Evolutionary conservation across 1,284 basidiomycete species (phyloP).

Genomic region (Rhodotorula sp.): DNA sequence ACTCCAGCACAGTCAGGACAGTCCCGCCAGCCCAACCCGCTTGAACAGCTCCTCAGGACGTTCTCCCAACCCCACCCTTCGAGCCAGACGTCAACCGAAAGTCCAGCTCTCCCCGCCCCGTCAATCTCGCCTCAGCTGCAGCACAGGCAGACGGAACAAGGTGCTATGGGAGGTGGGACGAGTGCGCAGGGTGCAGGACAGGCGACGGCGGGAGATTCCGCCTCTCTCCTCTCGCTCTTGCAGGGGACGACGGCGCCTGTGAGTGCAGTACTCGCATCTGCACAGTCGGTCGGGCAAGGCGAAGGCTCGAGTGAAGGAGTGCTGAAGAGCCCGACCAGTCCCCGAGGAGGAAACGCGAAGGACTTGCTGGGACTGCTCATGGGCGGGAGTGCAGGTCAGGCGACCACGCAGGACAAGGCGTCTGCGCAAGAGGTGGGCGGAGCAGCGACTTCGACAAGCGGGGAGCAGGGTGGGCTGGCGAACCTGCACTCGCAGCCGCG

Average conservation of each 20-base stretch:
- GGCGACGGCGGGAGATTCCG: background rate
- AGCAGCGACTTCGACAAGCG: too few species aligned
- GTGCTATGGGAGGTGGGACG: too few species aligned
- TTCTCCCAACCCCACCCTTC: background rate
- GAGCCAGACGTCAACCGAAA: background rate
- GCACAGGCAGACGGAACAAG: too few species aligned
- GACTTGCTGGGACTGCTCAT: slow-evolving; percentile 8
- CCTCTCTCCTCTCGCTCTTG: slow-evolving; percentile 6
- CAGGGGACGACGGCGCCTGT: background rate
- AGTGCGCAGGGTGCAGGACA: too few species aligned
- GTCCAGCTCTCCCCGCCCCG: background rate
- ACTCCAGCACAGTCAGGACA: background rate
- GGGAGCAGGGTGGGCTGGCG: too few species aligned
- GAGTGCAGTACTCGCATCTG: too few species aligned
- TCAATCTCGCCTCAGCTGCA: background rate
- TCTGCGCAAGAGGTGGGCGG: too few species aligned
- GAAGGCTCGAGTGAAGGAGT: too few species aligned
- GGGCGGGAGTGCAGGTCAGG: background rate
- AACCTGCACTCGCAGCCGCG: too few species aligned
- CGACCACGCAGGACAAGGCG: too few species aligned
- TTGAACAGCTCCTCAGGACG: background rate
- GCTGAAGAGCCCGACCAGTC: background rate
- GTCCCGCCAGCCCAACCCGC: background rate
- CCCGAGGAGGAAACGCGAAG: background rate
- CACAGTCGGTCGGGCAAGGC: too few species aligned